Evolutionary conservation across 2,329 filamentous ascomycete species (phyloP).

Genomic region (Pleurostoma richardsiae): DNA sequence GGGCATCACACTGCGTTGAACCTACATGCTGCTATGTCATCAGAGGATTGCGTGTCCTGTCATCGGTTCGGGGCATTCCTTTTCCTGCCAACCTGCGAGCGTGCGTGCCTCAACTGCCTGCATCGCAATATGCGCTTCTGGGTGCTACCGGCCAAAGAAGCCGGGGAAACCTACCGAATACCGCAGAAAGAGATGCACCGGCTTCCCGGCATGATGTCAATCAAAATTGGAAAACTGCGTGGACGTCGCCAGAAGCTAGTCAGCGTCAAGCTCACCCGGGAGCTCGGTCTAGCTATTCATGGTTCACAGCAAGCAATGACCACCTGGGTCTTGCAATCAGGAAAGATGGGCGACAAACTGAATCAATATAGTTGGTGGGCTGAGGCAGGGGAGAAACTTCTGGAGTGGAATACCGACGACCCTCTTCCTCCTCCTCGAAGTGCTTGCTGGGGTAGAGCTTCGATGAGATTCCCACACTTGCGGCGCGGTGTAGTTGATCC

Average conservation of each 20-base stretch:
- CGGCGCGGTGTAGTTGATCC: neutral
- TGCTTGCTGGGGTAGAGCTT: neutral
- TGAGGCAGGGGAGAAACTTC: neutral
- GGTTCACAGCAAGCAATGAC: neutral
- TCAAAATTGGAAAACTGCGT: neutral
- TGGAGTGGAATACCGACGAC: neutral
- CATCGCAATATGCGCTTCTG: constrained; percentile 1
- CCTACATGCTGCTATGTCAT: neutral
- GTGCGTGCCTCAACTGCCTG: neutral
- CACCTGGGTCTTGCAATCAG: neutral
- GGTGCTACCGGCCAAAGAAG: neutral
- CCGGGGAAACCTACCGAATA: neutral
- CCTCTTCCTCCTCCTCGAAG: neutral
- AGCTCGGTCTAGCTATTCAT: neutral
- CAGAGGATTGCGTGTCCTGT: neutral
- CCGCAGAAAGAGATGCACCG: neutral
- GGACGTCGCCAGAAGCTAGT: neutral
- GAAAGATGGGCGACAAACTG: neutral
- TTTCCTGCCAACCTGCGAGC: neutral
- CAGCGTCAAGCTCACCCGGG: neutral
- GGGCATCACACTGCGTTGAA: neutral
- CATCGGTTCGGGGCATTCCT: neutral
- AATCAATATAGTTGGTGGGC: neutral
- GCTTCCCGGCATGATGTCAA: constrained; percentile 1
- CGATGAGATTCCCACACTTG: constrained; percentile 1